Evolutionary conservation across 2,329 filamentous ascomycete species (phyloP).

Genomic region (Monosporascus cannonballus): DNA sequence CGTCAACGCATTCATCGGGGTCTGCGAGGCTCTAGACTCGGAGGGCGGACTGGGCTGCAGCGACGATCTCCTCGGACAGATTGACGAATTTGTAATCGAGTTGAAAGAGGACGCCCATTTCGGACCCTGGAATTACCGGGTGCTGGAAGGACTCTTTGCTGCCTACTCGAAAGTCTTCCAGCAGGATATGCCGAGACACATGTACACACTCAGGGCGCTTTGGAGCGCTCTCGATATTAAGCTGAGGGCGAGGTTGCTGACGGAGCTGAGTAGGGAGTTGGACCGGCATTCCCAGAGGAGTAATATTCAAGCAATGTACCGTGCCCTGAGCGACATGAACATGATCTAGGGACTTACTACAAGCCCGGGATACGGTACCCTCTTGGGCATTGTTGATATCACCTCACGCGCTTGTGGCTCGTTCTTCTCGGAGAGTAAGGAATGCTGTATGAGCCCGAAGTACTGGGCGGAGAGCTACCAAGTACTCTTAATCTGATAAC

Average conservation of each 20-base stretch:
- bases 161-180: conserved; percentile 11
- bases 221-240: conserved; percentile 2
- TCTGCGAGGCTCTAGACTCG: conserved; percentile 9
- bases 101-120: conserved; percentile 7
- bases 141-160: conserved; percentile 5
- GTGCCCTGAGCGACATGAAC: conserved; percentile 7
- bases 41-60: conserved; percentile 11
- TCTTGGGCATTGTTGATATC: no score
- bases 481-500: no score
- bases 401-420: no score
- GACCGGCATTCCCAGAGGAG: neutral
- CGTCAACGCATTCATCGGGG: conserved; percentile 6
- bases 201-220: conserved; percentile 5
- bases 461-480: no score
- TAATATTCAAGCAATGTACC: conserved; percentile 5
- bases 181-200: conserved; percentile 5
- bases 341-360: neutral
- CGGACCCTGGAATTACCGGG: conserved; percentile 1
- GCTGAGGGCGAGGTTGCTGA: neutral
- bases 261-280: neutral
- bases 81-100: conserved; percentile 10
- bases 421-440: no score
- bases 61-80: conserved; percentile 10
- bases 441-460: no score
- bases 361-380: no score